phyloP scores from a whole-genome alignment of 2,329 filamentous ascomycete genomes.

The Fusarium virguliforme region DNA sequence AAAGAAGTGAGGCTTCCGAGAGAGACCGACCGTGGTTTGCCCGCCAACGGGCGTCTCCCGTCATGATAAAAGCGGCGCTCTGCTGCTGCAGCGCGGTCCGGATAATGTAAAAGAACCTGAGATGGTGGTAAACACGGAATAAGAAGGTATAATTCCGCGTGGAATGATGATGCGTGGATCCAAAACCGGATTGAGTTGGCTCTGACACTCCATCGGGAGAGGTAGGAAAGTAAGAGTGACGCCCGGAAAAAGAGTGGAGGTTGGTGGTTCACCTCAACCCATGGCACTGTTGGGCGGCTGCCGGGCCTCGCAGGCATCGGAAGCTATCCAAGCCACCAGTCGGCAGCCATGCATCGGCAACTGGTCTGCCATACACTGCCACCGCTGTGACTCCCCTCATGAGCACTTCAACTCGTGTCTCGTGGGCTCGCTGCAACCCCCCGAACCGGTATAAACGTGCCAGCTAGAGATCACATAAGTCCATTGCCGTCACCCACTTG shows the following conservation, averaged over 20 bases:
- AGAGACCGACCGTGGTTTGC: conserved; percentile 28
- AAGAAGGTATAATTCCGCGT: conserved; percentile 21
- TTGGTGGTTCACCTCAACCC: no score
- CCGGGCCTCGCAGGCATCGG: conserved; percentile 57
- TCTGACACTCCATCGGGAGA: conserved; percentile 26
- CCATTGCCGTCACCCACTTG: conserved; percentile 31
- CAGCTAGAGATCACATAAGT: conserved; percentile 31
- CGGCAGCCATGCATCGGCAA: conserved; percentile 58
- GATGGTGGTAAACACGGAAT: conserved; percentile 33
- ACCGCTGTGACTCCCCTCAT: conserved; percentile 48
- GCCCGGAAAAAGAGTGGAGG: background rate
- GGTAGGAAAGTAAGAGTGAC: conserved; percentile 9
- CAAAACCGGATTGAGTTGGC: conserved; percentile 41
- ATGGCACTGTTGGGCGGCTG: no score
- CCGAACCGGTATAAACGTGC: conserved; percentile 42
- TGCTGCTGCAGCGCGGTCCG: background rate
- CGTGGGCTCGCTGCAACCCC: conserved; percentile 48
- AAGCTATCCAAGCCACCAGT: conserved; percentile 68
- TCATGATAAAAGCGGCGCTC: conserved; percentile 5
- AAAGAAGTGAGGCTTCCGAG: conserved; percentile 25
- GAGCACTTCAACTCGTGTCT: conserved; percentile 54
- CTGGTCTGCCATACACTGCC: conserved; percentile 60
- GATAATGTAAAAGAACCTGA: conserved; percentile 3
- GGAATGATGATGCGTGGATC: conserved; percentile 24
- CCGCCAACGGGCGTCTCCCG: conserved; percentile 21